Evolutionary conservation across 2,329 filamentous ascomycete genomes (phyloP), one percentile per base, ranked within the genome.

Genomic region (Cordyceps cateniannulata): DNA sequence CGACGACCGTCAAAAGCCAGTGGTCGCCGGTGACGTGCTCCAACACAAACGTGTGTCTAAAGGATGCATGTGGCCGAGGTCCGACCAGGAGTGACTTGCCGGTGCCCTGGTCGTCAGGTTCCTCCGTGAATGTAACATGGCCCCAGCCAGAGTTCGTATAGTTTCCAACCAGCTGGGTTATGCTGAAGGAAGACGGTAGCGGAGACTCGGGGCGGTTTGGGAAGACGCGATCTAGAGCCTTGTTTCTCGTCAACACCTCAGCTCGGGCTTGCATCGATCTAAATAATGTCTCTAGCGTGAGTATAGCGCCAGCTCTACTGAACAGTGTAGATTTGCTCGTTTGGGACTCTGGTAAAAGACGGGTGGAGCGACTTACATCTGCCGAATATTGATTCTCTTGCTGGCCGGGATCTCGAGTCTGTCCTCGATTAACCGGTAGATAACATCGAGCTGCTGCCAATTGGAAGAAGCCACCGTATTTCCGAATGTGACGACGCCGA

Each of bases 401-500:
- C 8, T 35, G 10, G 32, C 10, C 7, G 62, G 59, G 18, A 62
- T 35, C 0, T 55, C 60, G 1, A 66, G 35, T 9, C 49, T 47
- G 24, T 68, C 68, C 25, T 66, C 67, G n/a, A 69, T 25, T 3
- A 68, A 57, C 5, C 60, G 3, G 65, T 22, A 6, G 63, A 7
- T 1, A 65, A 49, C 1, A 59, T 49, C 0, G 48, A 71, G 6
- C 57, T 52, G 57, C 75, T 77, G 6, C 73, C 73, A 35, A 12
- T 35, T 35, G 32, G 32, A 9, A 7, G 71, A 73, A 8, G 65
- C n/a, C 14, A 71, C 75, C 52, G 75, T 77, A 60, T 81, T 81
- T 5, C 51, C 53, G 32, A 68, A 60, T 1, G 62, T 62, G 0
- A 65, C 57, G 2, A 69, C 62, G 1, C 63, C 66, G 6, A 67